Percentiles rank a stretch among this genome's conserved stretches.
phyloP scores from a whole-genome alignment of 2,329 filamentous ascomycete genomes.

The Botryotinia narcissicola region DNA sequence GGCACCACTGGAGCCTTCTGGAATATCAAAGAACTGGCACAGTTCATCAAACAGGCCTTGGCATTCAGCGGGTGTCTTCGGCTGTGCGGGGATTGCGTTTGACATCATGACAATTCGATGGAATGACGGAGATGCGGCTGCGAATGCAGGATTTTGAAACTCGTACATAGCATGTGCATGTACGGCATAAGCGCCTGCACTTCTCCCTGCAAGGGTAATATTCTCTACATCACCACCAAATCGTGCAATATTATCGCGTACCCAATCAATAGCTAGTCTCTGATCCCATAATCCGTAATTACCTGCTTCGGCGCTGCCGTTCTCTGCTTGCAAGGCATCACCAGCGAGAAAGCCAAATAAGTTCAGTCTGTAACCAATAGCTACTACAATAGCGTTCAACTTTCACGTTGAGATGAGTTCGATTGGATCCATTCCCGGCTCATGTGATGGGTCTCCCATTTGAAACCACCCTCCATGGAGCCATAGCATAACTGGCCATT shows the following conservation, averaged over 20 bases:
- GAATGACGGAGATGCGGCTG: constrained; percentile 31
- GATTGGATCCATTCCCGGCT: constrained; percentile 44
- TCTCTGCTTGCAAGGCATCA: constrained; percentile 43
- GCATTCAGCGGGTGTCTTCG: constrained; percentile 41
- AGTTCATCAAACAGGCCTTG: constrained; percentile 46
- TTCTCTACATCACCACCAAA: constrained; percentile 58
- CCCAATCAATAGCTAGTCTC: constrained; percentile 56
- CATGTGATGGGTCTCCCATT: constrained; percentile 45
- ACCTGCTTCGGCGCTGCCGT: constrained; percentile 34
- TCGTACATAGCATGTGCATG: constrained; percentile 27
- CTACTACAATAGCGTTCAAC: constrained; percentile 19
- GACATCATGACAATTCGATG: constrained; percentile 45
- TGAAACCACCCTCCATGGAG: constrained; percentile 51
- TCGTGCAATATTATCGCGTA: constrained; percentile 53
- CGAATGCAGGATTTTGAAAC: constrained; percentile 29
- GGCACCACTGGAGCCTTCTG: constrained; percentile 24
- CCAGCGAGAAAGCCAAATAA: constrained; percentile 40
- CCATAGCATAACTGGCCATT: constrained; percentile 36
- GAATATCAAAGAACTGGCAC: constrained; percentile 40
- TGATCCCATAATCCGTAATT: constrained; percentile 59
- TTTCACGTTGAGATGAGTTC: constrained; percentile 41
- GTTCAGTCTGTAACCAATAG: constrained; percentile 31
- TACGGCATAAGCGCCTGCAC: constrained; percentile 54
- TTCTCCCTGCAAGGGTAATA: constrained; percentile 54
- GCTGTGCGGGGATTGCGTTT: constrained; percentile 47